These are phyloP conservation scores for Apophysomyces variabilis DNA, from an alignment of 371 early-diverging fungal genomes.

Conservation along the genomic window DNA sequence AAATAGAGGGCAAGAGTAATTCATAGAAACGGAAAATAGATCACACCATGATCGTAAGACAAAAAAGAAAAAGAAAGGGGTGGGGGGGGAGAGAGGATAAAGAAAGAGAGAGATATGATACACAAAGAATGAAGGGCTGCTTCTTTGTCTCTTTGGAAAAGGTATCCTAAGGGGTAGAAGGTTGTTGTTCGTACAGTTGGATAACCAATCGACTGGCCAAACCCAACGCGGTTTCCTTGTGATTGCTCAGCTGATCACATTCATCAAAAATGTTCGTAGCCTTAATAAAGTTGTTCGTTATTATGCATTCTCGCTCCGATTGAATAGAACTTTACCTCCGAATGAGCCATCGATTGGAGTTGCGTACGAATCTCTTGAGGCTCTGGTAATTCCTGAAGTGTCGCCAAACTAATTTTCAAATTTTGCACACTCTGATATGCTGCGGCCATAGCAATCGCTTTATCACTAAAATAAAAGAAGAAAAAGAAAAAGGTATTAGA, in stretches of 20 bases:
- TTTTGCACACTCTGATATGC: slow-evolving; percentile 51
- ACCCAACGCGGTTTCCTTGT: slow-evolving; percentile 36
- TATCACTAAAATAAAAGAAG: slow-evolving; percentile 37
- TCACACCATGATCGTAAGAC: slow-evolving; percentile 3
- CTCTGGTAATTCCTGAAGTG: slow-evolving; percentile 17
- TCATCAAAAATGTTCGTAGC: slow-evolving; percentile 26
- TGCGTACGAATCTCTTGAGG: slow-evolving; percentile 14
- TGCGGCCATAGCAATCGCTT: slow-evolving; percentile 54
- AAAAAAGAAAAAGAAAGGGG: too few species aligned
- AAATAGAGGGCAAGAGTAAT: neutral
- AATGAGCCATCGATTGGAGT: slow-evolving; percentile 26
- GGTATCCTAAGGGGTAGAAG: slow-evolving; percentile 31
- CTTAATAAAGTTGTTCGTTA: slow-evolving; percentile 7
- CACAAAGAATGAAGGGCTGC: neutral
- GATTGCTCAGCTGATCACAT: slow-evolving; percentile 35
- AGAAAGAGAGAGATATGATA: neutral
- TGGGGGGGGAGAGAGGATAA: too few species aligned
- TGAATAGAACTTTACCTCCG: slow-evolving; percentile 16
- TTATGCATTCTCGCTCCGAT: neutral
- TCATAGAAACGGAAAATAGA: slow-evolving; percentile 7
- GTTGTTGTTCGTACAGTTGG: slow-evolving; percentile 45
- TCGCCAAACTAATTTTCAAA: slow-evolving; percentile 38
- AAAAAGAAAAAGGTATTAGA: neutral
- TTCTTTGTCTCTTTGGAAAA: neutral
- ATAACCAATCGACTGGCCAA: slow-evolving; percentile 42